Conservation (phyloP, 2,329 filamentous ascomycete genomes). For the Cercospora sojina region DNA sequence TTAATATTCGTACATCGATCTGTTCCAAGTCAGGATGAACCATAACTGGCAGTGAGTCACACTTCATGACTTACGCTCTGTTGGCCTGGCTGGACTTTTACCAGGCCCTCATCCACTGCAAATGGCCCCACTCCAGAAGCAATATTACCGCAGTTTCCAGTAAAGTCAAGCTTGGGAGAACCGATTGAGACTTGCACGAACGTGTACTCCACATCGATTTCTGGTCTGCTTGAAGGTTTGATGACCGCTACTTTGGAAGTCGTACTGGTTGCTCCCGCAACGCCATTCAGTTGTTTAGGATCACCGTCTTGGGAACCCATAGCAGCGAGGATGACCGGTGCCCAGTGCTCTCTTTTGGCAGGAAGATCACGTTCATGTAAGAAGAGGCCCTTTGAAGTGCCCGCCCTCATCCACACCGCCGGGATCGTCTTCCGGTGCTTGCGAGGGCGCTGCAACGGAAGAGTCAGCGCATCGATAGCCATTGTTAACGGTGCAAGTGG, state of each 20-base stretch:
- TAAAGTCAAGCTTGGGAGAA: constrained; percentile 26
- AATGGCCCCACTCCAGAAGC: constrained; percentile 30
- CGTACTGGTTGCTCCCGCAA: constrained; percentile 29
- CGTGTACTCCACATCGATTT: constrained; percentile 29
- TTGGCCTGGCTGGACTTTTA: constrained; percentile 23
- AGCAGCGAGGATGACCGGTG: constrained; percentile 35
- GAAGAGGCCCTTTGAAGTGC: constrained; percentile 45
- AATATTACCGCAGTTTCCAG: constrained; percentile 31
- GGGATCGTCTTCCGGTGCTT: constrained; percentile 28
- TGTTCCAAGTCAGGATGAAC: constrained; percentile 5
- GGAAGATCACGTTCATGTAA: constrained; percentile 40
- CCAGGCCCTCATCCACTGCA: constrained; percentile 29
- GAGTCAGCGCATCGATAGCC: constrained; percentile 7
- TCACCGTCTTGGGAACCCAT: constrained; percentile 38
- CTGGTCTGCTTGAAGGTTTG: constrained; percentile 22
- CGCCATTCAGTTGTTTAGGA: constrained; percentile 28
- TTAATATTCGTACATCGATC: constrained; percentile 28
- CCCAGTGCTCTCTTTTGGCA: constrained; percentile 31
- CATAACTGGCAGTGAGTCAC: background rate
- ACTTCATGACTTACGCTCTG: background rate
- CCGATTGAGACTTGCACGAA: constrained; percentile 29
- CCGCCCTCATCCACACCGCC: constrained; percentile 43
- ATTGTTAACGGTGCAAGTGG: constrained; percentile 8
- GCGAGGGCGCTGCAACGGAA: background rate
- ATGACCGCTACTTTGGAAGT: constrained; percentile 31